These are phyloP conservation scores for Evansstolkia leycettana DNA, from an alignment of 495 filamentous ascomycete species.

Conservation along the genomic window DNA sequence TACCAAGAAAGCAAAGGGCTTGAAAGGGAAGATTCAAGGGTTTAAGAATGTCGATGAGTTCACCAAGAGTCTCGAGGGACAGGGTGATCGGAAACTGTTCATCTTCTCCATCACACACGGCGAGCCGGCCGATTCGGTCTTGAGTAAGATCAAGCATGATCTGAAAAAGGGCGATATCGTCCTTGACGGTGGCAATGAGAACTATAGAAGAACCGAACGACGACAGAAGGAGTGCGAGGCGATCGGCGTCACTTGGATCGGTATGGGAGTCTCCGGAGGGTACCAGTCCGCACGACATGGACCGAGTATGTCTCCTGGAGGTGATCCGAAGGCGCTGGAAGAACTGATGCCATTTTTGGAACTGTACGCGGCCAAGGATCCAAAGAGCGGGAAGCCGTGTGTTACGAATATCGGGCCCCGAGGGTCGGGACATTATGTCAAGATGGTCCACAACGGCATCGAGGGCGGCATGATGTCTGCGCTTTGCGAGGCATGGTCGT, in stretches of 20 bases:
- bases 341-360: slow-evolving; percentile 52
- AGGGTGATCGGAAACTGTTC: slow-evolving; percentile 34
- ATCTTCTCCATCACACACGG: slow-evolving; percentile 62
- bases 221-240: slow-evolving; percentile 43
- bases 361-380: slow-evolving; percentile 48
- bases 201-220: slow-evolving; percentile 54
- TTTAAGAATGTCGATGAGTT: slow-evolving; percentile 29
- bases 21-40: slow-evolving; percentile 21
- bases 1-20: slow-evolving; percentile 8
- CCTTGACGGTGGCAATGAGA: slow-evolving; percentile 60
- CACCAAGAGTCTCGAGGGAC: slow-evolving; percentile 22
- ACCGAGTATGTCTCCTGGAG: slow-evolving; percentile 55
- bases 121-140: slow-evolving; percentile 51
- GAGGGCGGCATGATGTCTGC: slow-evolving; percentile 58
- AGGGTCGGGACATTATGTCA: slow-evolving; percentile 60
- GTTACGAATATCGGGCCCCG: slow-evolving; percentile 49
- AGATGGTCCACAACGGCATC: slow-evolving; percentile 72
- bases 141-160: slow-evolving; percentile 42
- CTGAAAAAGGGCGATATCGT: slow-evolving; percentile 55
- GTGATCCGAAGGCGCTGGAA: slow-evolving; percentile 42
- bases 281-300: slow-evolving; percentile 57
- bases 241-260: slow-evolving; percentile 50
- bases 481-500: slow-evolving; percentile 52
- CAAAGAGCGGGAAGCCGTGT: slow-evolving; percentile 43
- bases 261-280: slow-evolving; percentile 56